Evolutionary conservation across 2,329 filamentous ascomycete genomes (phyloP).

Genomic region (Stemphylium vesicarium): DNA sequence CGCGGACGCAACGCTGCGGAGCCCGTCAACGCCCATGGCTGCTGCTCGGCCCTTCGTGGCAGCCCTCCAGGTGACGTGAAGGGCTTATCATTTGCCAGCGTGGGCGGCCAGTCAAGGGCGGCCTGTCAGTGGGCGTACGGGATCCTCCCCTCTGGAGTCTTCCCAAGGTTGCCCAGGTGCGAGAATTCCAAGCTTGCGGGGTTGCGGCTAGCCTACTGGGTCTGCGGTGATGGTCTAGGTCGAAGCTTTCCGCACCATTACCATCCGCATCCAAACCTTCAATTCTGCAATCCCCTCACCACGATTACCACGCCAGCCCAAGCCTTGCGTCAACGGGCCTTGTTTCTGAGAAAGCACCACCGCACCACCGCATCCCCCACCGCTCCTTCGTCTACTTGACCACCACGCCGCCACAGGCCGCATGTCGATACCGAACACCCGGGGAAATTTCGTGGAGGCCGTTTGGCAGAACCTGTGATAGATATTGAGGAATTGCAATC

Average conservation of each 20-base stretch:
- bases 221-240: conserved; percentile 6
- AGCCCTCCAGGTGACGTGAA: neutral
- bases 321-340: conserved; percentile 11
- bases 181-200: conserved; percentile 8
- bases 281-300: conserved; percentile 5
- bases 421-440: conserved; percentile 40
- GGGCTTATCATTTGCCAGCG: neutral
- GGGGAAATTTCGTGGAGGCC: conserved; percentile 32
- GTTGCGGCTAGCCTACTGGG: conserved; percentile 7
- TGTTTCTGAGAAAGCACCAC: conserved; percentile 18
- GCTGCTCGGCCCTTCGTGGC: neutral
- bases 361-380: conserved; percentile 15
- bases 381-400: conserved; percentile 3
- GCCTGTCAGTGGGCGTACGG: conserved; percentile 9
- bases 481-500: conserved; percentile 32
- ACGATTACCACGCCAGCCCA: neutral
- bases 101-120: neutral
- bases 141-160: neutral
- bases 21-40: conserved; percentile 3
- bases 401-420: conserved; percentile 26
- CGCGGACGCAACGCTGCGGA: conserved; percentile 6
- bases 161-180: neutral
- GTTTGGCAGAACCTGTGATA: conserved; percentile 31
- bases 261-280: conserved; percentile 9
- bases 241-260: conserved; percentile 13